Percentiles rank a stretch among this genome's conserved stretches.
These are phyloP conservation scores for Lentinula lateritia DNA, from an alignment of 768 basidiomycete species.

Conservation along the genomic window DNA sequence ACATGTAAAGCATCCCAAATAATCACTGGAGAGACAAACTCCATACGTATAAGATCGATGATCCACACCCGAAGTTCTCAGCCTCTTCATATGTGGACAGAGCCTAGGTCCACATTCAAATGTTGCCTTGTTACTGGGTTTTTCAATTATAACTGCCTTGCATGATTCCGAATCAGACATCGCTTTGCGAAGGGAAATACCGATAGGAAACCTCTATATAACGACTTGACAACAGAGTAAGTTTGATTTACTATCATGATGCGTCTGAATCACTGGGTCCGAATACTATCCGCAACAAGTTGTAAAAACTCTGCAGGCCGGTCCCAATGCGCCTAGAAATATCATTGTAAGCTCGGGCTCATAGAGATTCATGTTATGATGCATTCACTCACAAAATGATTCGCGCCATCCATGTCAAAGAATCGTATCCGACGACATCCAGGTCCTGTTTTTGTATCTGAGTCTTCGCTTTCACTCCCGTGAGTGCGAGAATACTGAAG, in stretches of 20 bases:
- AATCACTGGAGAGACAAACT: too few species aligned
- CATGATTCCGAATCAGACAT: background rate
- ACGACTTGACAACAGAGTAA: background rate
- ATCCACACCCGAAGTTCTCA: too few species aligned
- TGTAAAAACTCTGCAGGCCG: background rate
- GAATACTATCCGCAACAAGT: background rate
- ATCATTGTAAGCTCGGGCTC: background rate
- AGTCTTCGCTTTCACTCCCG: background rate
- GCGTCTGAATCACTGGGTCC: background rate
- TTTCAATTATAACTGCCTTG: too few species aligned
- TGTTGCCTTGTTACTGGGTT: too few species aligned
- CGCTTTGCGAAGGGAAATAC: background rate
- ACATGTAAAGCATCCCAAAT: too few species aligned
- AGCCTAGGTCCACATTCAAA: too few species aligned
- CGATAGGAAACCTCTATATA: background rate
- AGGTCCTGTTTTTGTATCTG: background rate
- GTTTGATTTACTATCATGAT: background rate
- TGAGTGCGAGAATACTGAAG: background rate
- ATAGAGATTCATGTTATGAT: background rate
- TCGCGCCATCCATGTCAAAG: background rate
- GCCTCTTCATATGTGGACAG: too few species aligned
- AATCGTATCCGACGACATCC: background rate
- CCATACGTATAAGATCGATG: background rate
- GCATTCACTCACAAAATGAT: background rate
- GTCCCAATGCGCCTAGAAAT: background rate